These are phyloP conservation scores for Phialocephala sp. DNA, from an alignment of 2,329 filamentous ascomycete species.

Conservation along the genomic window DNA sequence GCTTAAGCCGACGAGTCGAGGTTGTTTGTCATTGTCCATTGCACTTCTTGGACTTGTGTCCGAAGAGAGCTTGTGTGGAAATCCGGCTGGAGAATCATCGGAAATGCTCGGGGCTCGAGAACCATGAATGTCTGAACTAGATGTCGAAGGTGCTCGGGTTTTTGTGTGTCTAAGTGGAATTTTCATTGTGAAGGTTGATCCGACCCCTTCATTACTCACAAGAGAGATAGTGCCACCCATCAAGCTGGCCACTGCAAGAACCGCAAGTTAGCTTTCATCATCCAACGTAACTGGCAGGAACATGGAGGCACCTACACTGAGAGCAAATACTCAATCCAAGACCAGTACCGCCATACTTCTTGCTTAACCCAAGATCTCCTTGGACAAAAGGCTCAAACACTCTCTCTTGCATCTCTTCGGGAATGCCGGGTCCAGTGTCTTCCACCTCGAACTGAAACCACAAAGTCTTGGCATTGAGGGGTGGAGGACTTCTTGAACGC, in stretches of 20 bases:
- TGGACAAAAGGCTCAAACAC: conserved; percentile 97
- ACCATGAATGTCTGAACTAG: conserved; percentile 38
- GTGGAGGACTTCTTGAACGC: conserved; percentile 64
- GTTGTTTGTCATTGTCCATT: conserved; percentile 67
- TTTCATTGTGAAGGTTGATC: conserved; percentile 81
- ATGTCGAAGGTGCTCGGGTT: conserved; percentile 50
- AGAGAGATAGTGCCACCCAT: conserved; percentile 82
- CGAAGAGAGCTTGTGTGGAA: conserved; percentile 15
- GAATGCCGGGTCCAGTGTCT: conserved; percentile 87
- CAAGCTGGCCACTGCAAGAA: conserved; percentile 63
- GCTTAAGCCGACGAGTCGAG: conserved; percentile 81
- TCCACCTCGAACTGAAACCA: conserved; percentile 87
- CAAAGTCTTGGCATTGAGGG: conserved; percentile 66
- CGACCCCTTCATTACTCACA: conserved; percentile 72
- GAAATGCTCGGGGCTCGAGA: conserved; percentile 43
- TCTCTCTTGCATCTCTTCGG: conserved; percentile 74
- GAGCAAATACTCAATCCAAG: conserved; percentile 88
- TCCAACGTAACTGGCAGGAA: not conserved
- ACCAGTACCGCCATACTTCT: conserved; percentile 88
- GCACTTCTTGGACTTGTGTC: conserved; percentile 40
- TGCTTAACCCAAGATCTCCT: conserved; percentile 86
- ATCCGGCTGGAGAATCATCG: conserved; percentile 13
- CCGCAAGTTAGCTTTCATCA: not conserved
- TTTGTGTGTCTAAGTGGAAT: conserved; percentile 81
- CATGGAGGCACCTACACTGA: conserved; percentile 52